Conservation (phyloP, 164 flowering plant species). For the Sedum album region DNA sequence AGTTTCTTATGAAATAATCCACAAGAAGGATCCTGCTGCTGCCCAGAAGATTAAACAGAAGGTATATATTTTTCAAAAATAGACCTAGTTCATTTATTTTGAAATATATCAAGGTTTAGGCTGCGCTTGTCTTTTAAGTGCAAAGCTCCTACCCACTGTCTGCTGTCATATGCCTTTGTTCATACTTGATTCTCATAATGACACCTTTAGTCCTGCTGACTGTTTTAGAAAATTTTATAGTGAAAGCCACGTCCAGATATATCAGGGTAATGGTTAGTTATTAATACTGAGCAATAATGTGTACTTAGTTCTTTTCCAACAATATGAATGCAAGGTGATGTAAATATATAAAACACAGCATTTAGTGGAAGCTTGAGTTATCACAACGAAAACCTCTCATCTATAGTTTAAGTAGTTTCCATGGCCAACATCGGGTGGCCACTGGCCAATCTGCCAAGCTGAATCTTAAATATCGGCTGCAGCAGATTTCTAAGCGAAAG, state of each 20-base stretch:
- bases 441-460: background rate
- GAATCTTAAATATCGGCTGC: background rate
- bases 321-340: background rate
- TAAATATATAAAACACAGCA: background rate
- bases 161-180: background rate
- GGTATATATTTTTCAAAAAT: slow-evolving; percentile 23
- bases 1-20: slow-evolving; percentile 68
- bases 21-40: slow-evolving; percentile 68
- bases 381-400: too few species aligned
- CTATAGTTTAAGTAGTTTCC: background rate
- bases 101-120: background rate
- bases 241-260: background rate
- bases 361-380: background rate
- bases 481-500: background rate
- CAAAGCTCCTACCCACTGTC: background rate
- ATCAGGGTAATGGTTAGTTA: background rate
- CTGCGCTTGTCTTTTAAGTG: background rate
- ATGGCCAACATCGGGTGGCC: too few species aligned
- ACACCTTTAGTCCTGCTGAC: background rate
- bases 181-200: background rate
- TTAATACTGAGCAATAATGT: background rate
- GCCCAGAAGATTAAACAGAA: slow-evolving; percentile 69
- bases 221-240: background rate
- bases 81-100: background rate
- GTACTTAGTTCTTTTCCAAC: background rate